Conservation (phyloP, 352 stramenopile genomes). For the Phytophthora aleatoria region DNA sequence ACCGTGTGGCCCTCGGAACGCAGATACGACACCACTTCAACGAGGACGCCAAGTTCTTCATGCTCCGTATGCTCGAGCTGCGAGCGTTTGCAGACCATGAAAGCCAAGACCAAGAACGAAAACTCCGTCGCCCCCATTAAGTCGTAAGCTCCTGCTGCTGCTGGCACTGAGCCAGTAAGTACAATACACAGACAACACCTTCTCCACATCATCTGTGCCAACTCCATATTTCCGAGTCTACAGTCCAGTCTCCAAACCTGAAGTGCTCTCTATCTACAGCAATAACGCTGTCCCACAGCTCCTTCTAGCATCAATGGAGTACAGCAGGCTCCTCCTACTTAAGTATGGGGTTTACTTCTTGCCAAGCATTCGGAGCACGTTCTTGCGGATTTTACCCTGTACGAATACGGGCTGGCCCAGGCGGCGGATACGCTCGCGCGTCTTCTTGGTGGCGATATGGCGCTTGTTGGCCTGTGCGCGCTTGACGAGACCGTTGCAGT, state of each 20-base stretch:
- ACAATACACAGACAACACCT: not conserved
- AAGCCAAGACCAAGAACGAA: slow-evolving; percentile 8
- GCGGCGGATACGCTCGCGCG: slow-evolving; percentile 73
- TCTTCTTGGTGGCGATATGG: slow-evolving; percentile 88
- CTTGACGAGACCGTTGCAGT: slow-evolving; percentile 81
- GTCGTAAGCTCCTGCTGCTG: not conserved
- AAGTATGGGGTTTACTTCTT: slow-evolving; percentile 28
- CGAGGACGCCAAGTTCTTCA: slow-evolving; percentile 54
- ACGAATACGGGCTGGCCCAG: slow-evolving; percentile 77
- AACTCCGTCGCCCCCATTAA: slow-evolving; percentile 9
- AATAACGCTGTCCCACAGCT: not conserved
- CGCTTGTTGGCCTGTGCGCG: slow-evolving; percentile 82
- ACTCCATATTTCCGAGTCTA: slow-evolving; percentile 18
- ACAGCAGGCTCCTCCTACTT: not conserved
- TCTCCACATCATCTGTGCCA: slow-evolving; percentile 7
- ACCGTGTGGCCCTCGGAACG: slow-evolving; percentile 28
- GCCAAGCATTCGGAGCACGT: slow-evolving; percentile 75
- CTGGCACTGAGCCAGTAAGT: not conserved
- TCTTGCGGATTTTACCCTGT: slow-evolving; percentile 82
- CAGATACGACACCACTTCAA: slow-evolving; percentile 44
- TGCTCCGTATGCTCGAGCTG: slow-evolving; percentile 40
- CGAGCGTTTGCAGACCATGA: slow-evolving; percentile 16
- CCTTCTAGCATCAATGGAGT: slow-evolving; percentile 1
- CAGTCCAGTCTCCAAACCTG: slow-evolving; percentile 1
- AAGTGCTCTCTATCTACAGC: slow-evolving; percentile 22